phyloP scores from a whole-genome alignment of 140 eudicot species.

The Flaveria floridana region DNA sequence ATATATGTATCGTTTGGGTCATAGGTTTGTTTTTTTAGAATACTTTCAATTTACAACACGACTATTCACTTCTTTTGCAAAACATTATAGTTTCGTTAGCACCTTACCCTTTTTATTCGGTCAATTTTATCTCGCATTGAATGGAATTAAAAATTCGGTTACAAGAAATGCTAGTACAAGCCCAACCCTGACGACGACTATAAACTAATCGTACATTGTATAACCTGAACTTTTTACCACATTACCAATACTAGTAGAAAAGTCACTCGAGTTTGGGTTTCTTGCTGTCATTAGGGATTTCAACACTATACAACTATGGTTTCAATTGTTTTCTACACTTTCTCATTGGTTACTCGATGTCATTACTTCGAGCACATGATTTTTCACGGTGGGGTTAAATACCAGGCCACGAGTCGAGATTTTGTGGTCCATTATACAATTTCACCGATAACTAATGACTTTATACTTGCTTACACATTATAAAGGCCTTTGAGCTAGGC shows the following conservation, averaged over 20 bases:
- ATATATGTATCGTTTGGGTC: constrained; percentile 85
- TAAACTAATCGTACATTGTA: constrained; percentile 76
- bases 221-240: constrained; percentile 90
- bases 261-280: constrained; percentile 83
- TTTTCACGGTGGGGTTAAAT: constrained; percentile 89
- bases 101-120: constrained; percentile 84
- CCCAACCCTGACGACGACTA: constrained; percentile 66
- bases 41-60: constrained; percentile 84
- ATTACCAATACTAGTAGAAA: constrained; percentile 84
- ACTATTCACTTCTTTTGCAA: constrained; percentile 81
- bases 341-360: constrained; percentile 82
- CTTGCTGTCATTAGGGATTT: constrained; percentile 81
- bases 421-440: constrained; percentile 77
- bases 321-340: constrained; percentile 75
- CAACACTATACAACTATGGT: constrained; percentile 78
- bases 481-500: constrained; percentile 88
- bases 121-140: constrained; percentile 71
- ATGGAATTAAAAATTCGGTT: constrained; percentile 68
- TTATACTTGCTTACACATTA: constrained; percentile 80
- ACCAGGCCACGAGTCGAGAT: constrained; percentile 91
- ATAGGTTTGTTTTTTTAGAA: constrained; percentile 74
- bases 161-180: constrained; percentile 40
- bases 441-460: constrained; percentile 78
- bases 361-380: constrained; percentile 93
- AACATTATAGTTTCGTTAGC: constrained; percentile 74